Conservation (phyloP, 2,329 filamentous ascomycete species). For the Hymenoscyphus albidus region DNA sequence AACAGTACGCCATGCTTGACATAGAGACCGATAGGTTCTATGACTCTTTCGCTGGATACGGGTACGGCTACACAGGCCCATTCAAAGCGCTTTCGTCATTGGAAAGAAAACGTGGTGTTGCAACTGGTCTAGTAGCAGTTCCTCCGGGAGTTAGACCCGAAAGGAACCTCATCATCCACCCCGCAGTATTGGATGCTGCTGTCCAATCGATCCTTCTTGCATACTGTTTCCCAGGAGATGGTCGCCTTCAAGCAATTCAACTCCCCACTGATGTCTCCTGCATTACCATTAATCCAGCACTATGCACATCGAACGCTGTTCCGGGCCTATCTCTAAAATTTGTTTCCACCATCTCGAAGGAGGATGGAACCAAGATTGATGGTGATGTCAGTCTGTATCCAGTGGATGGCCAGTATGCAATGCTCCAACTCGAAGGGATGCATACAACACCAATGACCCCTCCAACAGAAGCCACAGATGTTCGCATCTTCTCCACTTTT, state of each 20-base stretch:
- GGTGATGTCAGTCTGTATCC: conserved; percentile 7
- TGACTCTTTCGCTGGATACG: too few species aligned
- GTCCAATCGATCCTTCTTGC: conserved; percentile 47
- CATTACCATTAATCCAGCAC: conserved; percentile 14
- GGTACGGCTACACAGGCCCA: background rate
- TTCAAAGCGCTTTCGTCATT: conserved; percentile 10
- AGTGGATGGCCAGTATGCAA: background rate
- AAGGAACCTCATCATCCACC: conserved; percentile 44
- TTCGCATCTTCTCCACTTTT: background rate
- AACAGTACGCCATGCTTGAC: too few species aligned
- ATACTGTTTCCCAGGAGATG: conserved; percentile 11
- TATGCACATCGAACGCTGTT: background rate
- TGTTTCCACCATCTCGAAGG: too few species aligned
- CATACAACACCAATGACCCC: background rate
- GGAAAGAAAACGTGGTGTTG: conserved; percentile 4
- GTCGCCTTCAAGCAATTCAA: conserved; percentile 12
- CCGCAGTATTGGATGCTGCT: conserved; percentile 53
- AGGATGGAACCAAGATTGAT: background rate
- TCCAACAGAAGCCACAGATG: background rate
- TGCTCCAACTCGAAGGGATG: conserved; percentile 6
- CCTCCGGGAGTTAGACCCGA: background rate
- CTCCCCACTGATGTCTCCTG: conserved; percentile 14
- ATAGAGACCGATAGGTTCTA: too few species aligned
- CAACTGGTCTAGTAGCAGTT: background rate
- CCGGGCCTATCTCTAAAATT: background rate